A percentile compares a stretch with the other conserved stretches of the same genome.
Conservation (phyloP, 805 yeast genomes). For the Lachancea kluyveri region DNA sequence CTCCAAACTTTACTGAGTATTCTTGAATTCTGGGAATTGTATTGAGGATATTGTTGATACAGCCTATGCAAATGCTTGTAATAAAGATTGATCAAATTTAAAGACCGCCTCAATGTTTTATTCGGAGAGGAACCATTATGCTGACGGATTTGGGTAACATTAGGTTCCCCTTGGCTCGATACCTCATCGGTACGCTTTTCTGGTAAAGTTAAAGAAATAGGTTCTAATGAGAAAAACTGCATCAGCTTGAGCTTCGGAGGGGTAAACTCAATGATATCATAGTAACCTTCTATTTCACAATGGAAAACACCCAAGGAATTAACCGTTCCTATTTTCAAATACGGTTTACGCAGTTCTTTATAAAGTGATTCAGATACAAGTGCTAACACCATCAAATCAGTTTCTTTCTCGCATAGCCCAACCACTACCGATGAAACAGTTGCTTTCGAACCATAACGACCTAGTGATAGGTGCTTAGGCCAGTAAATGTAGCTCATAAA, state of each 20-base stretch:
- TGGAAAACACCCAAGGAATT: not conserved
- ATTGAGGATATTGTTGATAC: constrained; percentile 10
- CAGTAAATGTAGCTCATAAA: constrained; percentile 6
- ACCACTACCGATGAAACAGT: not conserved
- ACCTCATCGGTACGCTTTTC: no score
- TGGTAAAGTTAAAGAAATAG: constrained; percentile 55
- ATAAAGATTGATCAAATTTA: constrained; percentile 21
- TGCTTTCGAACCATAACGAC: constrained; percentile 1
- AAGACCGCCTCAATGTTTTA: constrained; percentile 11
- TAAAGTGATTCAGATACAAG: not conserved
- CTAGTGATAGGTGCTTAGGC: constrained; percentile 5
- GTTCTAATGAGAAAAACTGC: constrained; percentile 73
- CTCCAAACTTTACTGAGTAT: no score
- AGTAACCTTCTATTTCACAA: constrained; percentile 9
- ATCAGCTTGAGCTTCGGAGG: constrained; percentile 67
- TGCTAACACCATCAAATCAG: constrained; percentile 5
- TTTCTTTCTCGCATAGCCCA: constrained; percentile 1
- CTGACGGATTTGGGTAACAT: no score
- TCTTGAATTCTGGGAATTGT: no score
- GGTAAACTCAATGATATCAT: constrained; percentile 45
- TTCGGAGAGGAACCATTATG: no score
- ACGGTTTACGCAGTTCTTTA: not conserved
- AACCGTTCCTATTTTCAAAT: constrained; percentile 3
- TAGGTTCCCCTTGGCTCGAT: no score
- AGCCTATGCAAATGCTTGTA: constrained; percentile 18